These are phyloP conservation scores for Neckera pumila DNA, from an alignment of 225 moss, liverwort and hornwort species.

Conservation along the genomic window DNA sequence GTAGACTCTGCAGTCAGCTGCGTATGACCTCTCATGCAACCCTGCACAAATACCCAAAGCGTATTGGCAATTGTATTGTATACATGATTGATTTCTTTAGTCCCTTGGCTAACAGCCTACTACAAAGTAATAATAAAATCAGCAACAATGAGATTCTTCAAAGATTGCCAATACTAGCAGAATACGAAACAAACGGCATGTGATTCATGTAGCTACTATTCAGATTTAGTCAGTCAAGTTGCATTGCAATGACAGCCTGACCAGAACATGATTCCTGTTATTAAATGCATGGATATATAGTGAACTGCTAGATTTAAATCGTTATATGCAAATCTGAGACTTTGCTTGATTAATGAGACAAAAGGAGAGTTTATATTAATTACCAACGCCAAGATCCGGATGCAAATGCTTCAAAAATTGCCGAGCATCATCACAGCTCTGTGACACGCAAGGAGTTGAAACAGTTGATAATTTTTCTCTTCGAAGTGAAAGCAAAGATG, in stretches of 20 bases:
- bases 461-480: neutral
- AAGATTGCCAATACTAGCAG: neutral
- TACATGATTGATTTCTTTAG: neutral
- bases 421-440: slow-evolving; percentile 80
- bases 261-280: neutral
- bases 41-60: slow-evolving; percentile 19
- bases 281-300: no score
- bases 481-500: neutral
- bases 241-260: neutral
- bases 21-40: slow-evolving; percentile 75
- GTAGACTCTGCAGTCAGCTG: slow-evolving; percentile 83
- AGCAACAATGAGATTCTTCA: no score
- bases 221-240: neutral
- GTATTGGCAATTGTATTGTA: neutral
- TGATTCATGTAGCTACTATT: neutral
- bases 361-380: neutral
- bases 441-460: neutral
- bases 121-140: neutral
- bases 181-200: neutral
- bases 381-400: slow-evolving; percentile 88
- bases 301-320: neutral
- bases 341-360: neutral
- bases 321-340: neutral
- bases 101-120: neutral
- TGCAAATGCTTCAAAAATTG: slow-evolving; percentile 71